Conservation (phyloP, 768 basidiomycete species). For the Cystobasidium tubakii region DNA sequence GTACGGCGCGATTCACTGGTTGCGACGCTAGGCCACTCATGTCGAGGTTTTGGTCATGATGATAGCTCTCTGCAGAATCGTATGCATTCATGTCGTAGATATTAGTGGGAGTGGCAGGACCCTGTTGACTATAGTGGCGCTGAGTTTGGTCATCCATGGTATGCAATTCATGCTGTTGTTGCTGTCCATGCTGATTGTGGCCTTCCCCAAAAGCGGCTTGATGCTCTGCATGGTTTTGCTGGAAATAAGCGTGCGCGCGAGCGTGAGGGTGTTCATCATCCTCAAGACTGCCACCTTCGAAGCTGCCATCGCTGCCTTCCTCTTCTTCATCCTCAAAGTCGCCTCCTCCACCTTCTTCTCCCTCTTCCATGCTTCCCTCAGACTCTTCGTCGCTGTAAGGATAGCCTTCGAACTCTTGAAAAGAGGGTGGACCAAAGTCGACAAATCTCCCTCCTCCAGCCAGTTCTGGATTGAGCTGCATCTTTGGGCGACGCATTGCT, state of each 20-base stretch:
- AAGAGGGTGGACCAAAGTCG: constrained; percentile 61
- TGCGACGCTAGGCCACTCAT: constrained; percentile 60
- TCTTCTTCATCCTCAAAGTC: constrained; percentile 38
- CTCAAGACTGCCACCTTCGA: constrained; percentile 23
- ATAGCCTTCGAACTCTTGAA: constrained; percentile 52
- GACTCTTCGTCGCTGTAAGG: constrained; percentile 62
- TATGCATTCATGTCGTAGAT: not conserved
- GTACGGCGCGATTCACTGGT: not conserved
- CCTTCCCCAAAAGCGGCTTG: not conserved
- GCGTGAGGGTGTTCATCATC: constrained; percentile 13
- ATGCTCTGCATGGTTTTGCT: not conserved
- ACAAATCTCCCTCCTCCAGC: constrained; percentile 54
- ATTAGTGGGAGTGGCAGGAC: not conserved
- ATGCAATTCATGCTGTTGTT: not conserved
- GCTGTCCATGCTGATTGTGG: not conserved
- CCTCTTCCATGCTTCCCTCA: constrained; percentile 51
- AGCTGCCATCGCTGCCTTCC: constrained; percentile 32
- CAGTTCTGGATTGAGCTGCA: constrained; percentile 38
- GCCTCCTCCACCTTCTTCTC: constrained; percentile 41
- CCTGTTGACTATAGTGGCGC: constrained; percentile 13
- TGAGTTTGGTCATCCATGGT: constrained; percentile 60
- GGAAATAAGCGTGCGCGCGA: not conserved
- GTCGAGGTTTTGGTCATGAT: not conserved
- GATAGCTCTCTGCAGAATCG: not conserved
- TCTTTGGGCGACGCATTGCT: constrained; percentile 40